phyloP scores from a whole-genome alignment of 116 monocot species.

The Papilionanthe hybrid region DNA sequence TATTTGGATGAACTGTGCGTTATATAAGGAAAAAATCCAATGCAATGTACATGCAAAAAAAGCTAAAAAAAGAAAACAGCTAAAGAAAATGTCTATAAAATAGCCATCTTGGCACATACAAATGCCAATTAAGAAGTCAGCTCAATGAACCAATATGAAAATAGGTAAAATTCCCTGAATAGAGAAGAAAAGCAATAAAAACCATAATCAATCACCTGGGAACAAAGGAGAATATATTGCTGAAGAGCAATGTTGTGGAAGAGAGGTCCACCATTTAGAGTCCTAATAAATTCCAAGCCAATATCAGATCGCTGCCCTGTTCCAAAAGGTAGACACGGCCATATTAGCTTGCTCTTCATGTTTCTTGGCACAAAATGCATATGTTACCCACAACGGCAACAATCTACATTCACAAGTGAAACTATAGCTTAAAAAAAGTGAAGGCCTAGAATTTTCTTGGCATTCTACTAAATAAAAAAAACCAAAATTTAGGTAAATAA shows the following conservation, averaged over 20 bases:
- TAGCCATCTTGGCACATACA: too few species aligned
- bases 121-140: too few species aligned
- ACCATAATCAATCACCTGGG: slow-evolving; percentile 48
- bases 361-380: background rate
- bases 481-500: background rate
- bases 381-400: background rate
- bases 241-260: slow-evolving; percentile 81
- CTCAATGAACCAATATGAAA: too few species aligned
- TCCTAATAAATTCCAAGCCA: slow-evolving; percentile 56
- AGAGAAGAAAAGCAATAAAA: background rate
- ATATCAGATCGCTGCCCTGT: slow-evolving; percentile 44
- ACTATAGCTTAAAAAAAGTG: too few species aligned
- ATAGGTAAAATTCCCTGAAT: background rate
- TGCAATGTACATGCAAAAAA: too few species aligned
- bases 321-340: slow-evolving; percentile 7
- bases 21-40: too few species aligned
- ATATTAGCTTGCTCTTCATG: background rate
- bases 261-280: slow-evolving; percentile 49
- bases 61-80: too few species aligned
- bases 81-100: too few species aligned
- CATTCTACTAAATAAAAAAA: background rate
- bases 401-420: too few species aligned
- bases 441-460: too few species aligned
- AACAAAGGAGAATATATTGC: slow-evolving; percentile 85
- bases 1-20: too few species aligned